Conservation (phyloP, 306 rosid genomes). For the cucumber (Cucumis sativus) region Cucumber_9930_V3 NC_026659.2:4046501-4047000, state of each 20-base stretch:
- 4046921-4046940: slow-evolving; percentile 23
- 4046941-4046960: slow-evolving; percentile 48
- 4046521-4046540: too few relatives aligned
- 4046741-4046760: slow-evolving; percentile 55
- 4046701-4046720: slow-evolving; percentile 60
- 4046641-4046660: too few relatives aligned
- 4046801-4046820: slow-evolving; percentile 55
- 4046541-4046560: too few relatives aligned
- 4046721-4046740: slow-evolving; percentile 37
- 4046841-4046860: slow-evolving; percentile 32
- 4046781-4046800: slow-evolving; percentile 67
- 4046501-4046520: too few relatives aligned
- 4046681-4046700: slow-evolving; percentile 26
- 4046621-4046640: too few relatives aligned
- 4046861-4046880: slow-evolving; percentile 63
- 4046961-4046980: slow-evolving; percentile 59
- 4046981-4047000: slow-evolving; percentile 49
- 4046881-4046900: slow-evolving; percentile 74
- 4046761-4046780: slow-evolving; percentile 47
- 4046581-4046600: too few relatives aligned
- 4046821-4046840: slow-evolving; percentile 60
- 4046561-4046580: too few relatives aligned
- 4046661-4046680: slow-evolving; percentile 54
- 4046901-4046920: slow-evolving; percentile 54
- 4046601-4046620: too few relatives aligned